Evolutionary conservation across 805 yeast species (phyloP), one percentile per base, ranked within the genome.

Genomic region (Saccharomyces paradoxus): DNA sequence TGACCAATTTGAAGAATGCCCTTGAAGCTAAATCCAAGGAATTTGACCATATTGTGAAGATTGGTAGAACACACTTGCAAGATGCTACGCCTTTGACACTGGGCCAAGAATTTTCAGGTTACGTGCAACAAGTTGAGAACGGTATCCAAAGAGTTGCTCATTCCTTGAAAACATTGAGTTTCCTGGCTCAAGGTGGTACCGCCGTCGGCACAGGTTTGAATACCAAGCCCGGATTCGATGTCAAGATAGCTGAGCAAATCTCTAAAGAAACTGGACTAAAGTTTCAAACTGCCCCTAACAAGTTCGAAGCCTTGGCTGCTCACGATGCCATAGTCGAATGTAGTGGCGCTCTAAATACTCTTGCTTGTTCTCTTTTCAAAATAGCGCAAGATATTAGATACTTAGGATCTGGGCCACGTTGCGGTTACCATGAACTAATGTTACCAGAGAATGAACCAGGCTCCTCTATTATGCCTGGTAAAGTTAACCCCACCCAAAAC

Each of bases 371-470:
- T 24, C 78, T 94, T 65, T 94, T 78, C 85, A 94, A 94, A 81
- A 94, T 94, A 65, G 98, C 97, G 66, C 89, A 94, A 74, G 99
- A 94, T 73, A 94, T 94, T 73, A 83, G 99, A 77, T 94, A 94
- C 81, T 83, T 94, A 65, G 99, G 98, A 60, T 89, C 97, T 49
- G 99, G 99, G 67, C 99, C 99, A 71, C 87, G 99, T 78, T 94
- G 99, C 77, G 99, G 99, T 60, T 94, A 94, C 76, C 97, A 97
- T 55, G 99, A 94, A 77, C 82, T 94, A 63, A 70, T 89, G 28
- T 79, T 94, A 64, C 99, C 99, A 60, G 98, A 92, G 78, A 94
- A 94, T 75, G 99, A 94, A 78, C 99, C 99, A 55, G 99, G 99
- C 69, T 89, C 97, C 56, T 90, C 97, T 29, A 94, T 94, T 74